These are phyloP conservation scores for Aulographum hederae DNA, from an alignment of 2,329 filamentous ascomycete genomes.

Conservation along the genomic window DNA sequence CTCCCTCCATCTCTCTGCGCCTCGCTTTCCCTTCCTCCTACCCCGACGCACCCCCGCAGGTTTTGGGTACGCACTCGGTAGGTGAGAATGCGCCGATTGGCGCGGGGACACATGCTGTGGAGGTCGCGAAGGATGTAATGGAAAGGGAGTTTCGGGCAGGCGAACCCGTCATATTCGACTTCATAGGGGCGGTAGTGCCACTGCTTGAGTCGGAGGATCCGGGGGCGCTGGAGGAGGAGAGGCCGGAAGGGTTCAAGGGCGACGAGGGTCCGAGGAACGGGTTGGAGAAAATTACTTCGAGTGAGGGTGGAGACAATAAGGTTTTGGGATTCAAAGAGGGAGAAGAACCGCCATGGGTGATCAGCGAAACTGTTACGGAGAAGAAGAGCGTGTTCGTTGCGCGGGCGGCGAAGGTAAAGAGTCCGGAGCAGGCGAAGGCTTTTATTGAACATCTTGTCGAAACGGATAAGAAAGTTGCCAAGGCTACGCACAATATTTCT, in stretches of 20 bases:
- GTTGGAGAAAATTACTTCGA: no score
- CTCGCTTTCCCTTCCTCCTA: conserved; percentile 58
- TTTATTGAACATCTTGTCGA: conserved; percentile 61
- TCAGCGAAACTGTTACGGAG: conserved; percentile 59
- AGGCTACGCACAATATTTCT: conserved; percentile 86
- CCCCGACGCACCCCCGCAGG: conserved; percentile 51
- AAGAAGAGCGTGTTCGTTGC: conserved; percentile 81
- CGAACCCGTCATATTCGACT: conserved; percentile 73
- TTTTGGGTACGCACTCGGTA: conserved; percentile 64
- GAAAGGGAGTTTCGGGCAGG: conserved; percentile 51
- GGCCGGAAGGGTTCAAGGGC: neutral
- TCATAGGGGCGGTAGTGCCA: conserved; percentile 49
- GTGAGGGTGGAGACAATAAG: conserved; percentile 18
- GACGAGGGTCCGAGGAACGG: conserved; percentile 6
- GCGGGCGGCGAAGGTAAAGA: conserved; percentile 50
- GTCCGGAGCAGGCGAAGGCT: conserved; percentile 49
- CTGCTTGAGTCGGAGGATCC: conserved; percentile 18
- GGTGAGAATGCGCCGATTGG: conserved; percentile 50
- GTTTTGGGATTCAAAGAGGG: no score
- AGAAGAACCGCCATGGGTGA: conserved; percentile 44
- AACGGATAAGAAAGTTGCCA: conserved; percentile 68
- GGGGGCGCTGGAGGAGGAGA: conserved; percentile 7
- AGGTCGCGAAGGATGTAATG: conserved; percentile 48
- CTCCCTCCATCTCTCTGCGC: conserved; percentile 31
- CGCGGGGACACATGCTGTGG: conserved; percentile 52